Conservation (phyloP, 169 alveolate genomes). For the Cryptosporidium ryanae region DNA sequence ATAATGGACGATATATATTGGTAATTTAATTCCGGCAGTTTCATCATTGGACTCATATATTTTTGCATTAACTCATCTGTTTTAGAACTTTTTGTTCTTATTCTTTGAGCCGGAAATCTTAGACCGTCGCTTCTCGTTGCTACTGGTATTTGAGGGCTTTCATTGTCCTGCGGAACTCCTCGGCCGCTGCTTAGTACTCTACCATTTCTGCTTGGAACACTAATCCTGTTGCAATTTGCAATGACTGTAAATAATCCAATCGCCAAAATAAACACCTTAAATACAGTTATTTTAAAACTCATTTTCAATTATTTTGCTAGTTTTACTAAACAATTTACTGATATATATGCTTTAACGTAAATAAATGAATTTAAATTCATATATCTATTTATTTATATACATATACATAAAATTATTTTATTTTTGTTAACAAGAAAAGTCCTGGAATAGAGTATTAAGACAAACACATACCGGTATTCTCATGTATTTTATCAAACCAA, state of each 20-base stretch:
- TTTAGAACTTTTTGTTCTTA: constrained; percentile 38
- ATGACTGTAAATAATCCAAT: not conserved
- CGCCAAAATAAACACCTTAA: constrained; percentile 5
- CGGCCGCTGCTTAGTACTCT: constrained; percentile 6
- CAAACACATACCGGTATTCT: too few relatives aligned
- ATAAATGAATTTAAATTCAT: not conserved
- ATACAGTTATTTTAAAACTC: constrained; percentile 5
- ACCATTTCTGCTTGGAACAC: constrained; percentile 1
- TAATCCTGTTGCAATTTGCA: too few relatives aligned
- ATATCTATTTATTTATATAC: not conserved
- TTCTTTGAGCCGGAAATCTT: constrained; percentile 69
- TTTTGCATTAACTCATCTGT: constrained; percentile 37
- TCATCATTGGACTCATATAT: constrained; percentile 52
- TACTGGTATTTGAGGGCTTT: constrained; percentile 60
- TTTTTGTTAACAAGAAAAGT: constrained; percentile 16
- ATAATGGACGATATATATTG: constrained; percentile 56
- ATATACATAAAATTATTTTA: not conserved
- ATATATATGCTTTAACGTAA: too few relatives aligned
- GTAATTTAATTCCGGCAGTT: constrained; percentile 63
- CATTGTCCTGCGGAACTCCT: constrained; percentile 6
- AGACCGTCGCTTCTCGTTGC: constrained; percentile 17
- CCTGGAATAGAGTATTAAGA: not conserved
- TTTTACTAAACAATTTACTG: not conserved
- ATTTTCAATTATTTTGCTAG: not conserved
- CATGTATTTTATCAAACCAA: not conserved